Conservation (phyloP, 2,329 filamentous ascomycete genomes). For the Clarireedia paspali region DNA sequence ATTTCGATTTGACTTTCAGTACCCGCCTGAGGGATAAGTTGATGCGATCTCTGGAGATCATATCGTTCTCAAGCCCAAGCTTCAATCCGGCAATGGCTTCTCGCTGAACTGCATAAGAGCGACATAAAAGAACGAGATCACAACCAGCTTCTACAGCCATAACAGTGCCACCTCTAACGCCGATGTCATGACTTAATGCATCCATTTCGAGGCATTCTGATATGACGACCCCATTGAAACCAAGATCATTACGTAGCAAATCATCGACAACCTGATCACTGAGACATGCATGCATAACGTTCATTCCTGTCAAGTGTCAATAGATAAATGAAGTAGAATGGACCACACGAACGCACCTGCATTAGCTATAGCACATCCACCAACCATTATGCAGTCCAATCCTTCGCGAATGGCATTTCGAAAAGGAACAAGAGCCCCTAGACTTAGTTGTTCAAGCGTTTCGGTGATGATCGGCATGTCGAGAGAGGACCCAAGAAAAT, state of each 20-base stretch:
- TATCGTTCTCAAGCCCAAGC: conserved; percentile 81
- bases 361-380: conserved; percentile 87
- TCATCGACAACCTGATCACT: conserved; percentile 94
- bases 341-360: conserved; percentile 16
- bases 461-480: conserved; percentile 96
- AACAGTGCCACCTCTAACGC: conserved; percentile 92
- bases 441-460: conserved; percentile 81
- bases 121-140: conserved; percentile 81
- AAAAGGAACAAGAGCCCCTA: conserved; percentile 89
- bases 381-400: conserved; percentile 91
- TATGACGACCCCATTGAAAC: conserved; percentile 86
- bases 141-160: conserved; percentile 97
- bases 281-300: conserved; percentile 93
- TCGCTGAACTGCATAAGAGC: conserved; percentile 79
- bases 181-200: conserved; percentile 87
- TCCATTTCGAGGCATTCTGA: conserved; percentile 98
- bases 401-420: conserved; percentile 82
- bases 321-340: neutral
- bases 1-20: conserved; percentile 71
- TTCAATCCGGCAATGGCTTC: conserved; percentile 89
- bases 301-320: conserved; percentile 57
- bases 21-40: conserved; percentile 74
- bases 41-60: conserved; percentile 74
- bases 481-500: conserved; percentile 83
- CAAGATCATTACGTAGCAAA: conserved; percentile 76